phyloP scores from a whole-genome alignment of 352 stramenopile species.

The Blastocystis sp. region DNA sequence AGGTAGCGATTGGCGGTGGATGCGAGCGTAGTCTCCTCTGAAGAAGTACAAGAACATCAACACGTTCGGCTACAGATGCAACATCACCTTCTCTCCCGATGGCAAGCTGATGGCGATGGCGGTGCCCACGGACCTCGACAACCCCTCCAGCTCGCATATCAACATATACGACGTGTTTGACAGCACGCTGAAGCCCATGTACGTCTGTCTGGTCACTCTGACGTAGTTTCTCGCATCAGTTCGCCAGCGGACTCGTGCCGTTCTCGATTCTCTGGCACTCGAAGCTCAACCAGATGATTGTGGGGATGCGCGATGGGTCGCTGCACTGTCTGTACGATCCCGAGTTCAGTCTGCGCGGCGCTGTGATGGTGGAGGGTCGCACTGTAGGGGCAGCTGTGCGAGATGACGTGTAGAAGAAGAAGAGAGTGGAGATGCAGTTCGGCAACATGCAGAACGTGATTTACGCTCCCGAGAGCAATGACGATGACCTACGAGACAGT shows the following conservation, averaged over 20 bases:
- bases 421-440: constrained; percentile 42
- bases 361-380: constrained; percentile 19
- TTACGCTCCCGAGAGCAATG: constrained; percentile 19
- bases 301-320: constrained; percentile 1
- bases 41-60: background rate
- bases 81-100: constrained; percentile 10
- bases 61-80: background rate
- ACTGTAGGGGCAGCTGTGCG: background rate
- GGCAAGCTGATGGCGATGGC: constrained; percentile 17
- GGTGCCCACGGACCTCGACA: background rate
- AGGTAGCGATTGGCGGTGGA: background rate
- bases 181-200: background rate
- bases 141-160: background rate
- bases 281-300: constrained; percentile 57
- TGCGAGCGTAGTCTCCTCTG: background rate
- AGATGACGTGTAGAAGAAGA: constrained; percentile 18
- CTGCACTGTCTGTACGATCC: constrained; percentile 32
- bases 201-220: background rate
- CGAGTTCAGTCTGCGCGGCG: background rate
- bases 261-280: constrained; percentile 18
- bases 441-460: background rate
- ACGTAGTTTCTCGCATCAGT: background rate
- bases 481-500: constrained; percentile 8
- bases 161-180: constrained; percentile 20
- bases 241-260: background rate